Conservation (phyloP, 352 stramenopile genomes). For the Globisporangium recalcitrans region DNA sequence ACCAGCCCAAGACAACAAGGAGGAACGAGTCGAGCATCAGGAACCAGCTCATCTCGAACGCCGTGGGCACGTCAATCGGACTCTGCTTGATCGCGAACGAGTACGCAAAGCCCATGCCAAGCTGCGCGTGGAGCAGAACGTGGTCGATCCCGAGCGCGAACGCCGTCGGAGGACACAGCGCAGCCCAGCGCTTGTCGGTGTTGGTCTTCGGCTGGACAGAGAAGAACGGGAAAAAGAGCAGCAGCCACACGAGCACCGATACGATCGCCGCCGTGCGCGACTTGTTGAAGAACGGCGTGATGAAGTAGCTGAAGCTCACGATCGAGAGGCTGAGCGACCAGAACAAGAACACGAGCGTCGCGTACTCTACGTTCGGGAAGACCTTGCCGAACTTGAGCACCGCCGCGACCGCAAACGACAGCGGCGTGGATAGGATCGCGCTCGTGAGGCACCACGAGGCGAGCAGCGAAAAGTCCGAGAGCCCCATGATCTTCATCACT, state of each 20-base stretch:
- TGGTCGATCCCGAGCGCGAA: conserved; percentile 63
- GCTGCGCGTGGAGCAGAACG: conserved; percentile 47
- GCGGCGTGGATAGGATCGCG: conserved; percentile 36
- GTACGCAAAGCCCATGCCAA: conserved; percentile 56
- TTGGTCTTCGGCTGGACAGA: conserved; percentile 45
- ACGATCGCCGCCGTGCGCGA: conserved; percentile 50
- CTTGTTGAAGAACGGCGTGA: conserved; percentile 66
- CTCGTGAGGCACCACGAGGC: conserved; percentile 49
- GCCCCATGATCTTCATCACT: conserved; percentile 81
- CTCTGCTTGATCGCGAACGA: conserved; percentile 33
- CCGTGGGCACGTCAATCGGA: conserved; percentile 35
- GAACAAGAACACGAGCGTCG: conserved; percentile 60
- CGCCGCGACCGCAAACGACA: conserved; percentile 36
- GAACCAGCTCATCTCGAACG: conserved; percentile 47
- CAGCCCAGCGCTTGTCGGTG: conserved; percentile 36
- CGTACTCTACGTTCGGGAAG: conserved; percentile 52
- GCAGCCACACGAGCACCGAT: conserved; percentile 59
- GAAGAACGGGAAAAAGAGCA: conserved; percentile 69
- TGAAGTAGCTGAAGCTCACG: conserved; percentile 49
- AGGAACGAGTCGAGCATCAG: conserved; percentile 78
- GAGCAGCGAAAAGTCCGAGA: conserved; percentile 53
- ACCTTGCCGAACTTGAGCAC: conserved; percentile 61
- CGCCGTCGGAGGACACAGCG: conserved; percentile 48
- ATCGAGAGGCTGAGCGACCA: conserved; percentile 53
- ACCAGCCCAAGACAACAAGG: conserved; percentile 81